Evolutionary conservation across 352 stramenopile genomes (phyloP).

Genomic region (Phytophthora multivora): DNA sequence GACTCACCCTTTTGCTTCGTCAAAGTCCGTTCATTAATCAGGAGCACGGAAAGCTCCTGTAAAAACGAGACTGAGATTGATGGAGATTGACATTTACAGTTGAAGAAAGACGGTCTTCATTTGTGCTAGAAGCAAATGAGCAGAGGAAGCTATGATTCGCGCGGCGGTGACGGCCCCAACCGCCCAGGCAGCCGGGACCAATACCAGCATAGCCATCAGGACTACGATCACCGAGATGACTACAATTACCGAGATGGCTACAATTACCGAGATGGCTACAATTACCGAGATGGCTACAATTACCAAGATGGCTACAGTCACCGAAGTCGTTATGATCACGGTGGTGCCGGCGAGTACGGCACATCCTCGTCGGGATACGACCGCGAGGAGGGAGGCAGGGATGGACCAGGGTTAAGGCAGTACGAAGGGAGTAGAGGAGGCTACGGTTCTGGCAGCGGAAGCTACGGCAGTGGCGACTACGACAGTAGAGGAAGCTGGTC

Average conservation of each 20-base stretch:
- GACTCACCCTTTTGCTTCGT: too few species aligned
- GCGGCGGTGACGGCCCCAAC: conserved; percentile 31
- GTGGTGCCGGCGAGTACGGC: conserved; percentile 25
- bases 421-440: conserved; percentile 27
- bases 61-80: too few species aligned
- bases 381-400: conserved; percentile 23
- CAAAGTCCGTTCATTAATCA: too few species aligned
- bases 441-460: conserved; percentile 14
- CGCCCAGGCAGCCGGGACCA: conserved; percentile 18
- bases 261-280: background rate
- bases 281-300: conserved; percentile 15
- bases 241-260: too few species aligned
- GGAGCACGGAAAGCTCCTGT: too few species aligned
- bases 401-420: background rate
- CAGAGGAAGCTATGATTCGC: conserved; percentile 8
- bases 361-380: conserved; percentile 29
- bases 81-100: too few species aligned
- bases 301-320: conserved; percentile 35
- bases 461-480: conserved; percentile 22
- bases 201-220: background rate
- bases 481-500: conserved; percentile 15
- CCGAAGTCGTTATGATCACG: conserved; percentile 17
- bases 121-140: too few species aligned
- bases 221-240: conserved; percentile 11
- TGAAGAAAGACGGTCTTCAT: too few species aligned